Base-by-base conservation (phyloP, 208 protist genomes). In the Endotrypanum monterogeii region DNA sequence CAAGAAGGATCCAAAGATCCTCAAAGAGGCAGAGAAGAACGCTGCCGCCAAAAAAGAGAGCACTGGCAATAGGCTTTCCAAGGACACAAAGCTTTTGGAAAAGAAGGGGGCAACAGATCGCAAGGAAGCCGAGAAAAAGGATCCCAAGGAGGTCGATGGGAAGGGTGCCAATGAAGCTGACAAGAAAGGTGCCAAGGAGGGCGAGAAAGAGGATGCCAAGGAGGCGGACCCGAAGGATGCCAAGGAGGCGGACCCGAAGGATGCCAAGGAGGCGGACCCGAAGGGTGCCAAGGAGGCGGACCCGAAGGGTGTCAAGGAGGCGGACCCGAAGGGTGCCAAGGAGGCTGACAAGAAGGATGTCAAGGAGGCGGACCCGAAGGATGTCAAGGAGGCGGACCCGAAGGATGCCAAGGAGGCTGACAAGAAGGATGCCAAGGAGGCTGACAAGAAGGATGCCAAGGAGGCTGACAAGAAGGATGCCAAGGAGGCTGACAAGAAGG, bases 21-120 rank as follows among this genome's bases (percentile, higher is more conserved):
- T 8, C 41, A 30, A 62, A 54, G 56, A 78, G 28, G 20, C 60
- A n/a, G 62, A 69, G 66, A n/a, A n/a, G n/a, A n/a, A n/a, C n/a
- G n/a, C n/a, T n/a, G n/a, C n/a, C n/a, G n/a, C 72, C 57, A 73
- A 71, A 67, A 84, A 79, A 54, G 60, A 61, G n/a, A n/a, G n/a
- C n/a, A n/a, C n/a, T n/a, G n/a, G n/a, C n/a, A n/a, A n/a, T n/a
- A n/a, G n/a, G n/a, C n/a, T n/a, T 35, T 50, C 32, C 54, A 67
- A 72, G 58, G 71, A 74, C 44, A 12, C 25, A 56, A 76, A 80
- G 67, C 63, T 65, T 25, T 28, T 35, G 37, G 67, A 74, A 18
- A 32, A 62, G 32, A 74, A 62, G 67, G 67, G 78, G 25, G 74
- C 74, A 23, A 51, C 74, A 12, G 72, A n/a, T n/a, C n/a, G n/a